phyloP scores from a whole-genome alignment of 2,329 filamentous ascomycete genomes.

The Claviceps africana region DNA sequence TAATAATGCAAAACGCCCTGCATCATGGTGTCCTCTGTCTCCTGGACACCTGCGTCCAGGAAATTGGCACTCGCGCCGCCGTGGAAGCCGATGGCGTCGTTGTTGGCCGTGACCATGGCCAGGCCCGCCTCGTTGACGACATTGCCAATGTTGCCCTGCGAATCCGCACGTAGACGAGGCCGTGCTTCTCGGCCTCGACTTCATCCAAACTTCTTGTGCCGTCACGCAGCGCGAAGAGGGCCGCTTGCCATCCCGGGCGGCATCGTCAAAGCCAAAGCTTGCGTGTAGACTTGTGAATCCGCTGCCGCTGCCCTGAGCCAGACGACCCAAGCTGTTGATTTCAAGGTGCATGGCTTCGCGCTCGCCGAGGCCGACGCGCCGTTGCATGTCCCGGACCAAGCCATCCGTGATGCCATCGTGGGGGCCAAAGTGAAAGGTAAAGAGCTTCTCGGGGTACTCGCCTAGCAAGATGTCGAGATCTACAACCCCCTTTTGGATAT shows the following conservation, averaged over 20 bases:
- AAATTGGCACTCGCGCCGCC: constrained; percentile 68
- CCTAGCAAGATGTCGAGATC: constrained; percentile 10
- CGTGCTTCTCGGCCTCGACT: constrained; percentile 35
- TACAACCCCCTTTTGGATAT: constrained; percentile 4
- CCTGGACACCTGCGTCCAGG: constrained; percentile 77
- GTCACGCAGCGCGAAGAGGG: constrained; percentile 25
- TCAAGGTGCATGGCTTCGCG: constrained; percentile 28
- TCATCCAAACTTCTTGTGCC: constrained; percentile 21
- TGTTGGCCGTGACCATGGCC: too few relatives aligned
- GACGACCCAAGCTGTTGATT: constrained; percentile 11
- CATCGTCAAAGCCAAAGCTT: constrained; percentile 33
- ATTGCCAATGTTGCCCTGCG: constrained; percentile 55
- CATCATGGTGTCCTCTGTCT: too few relatives aligned
- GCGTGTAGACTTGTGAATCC: constrained; percentile 22
- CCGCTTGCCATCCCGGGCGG: constrained; percentile 26
- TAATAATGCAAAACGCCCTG: constrained; percentile 60
- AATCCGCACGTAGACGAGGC: constrained; percentile 67
- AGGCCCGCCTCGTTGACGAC: constrained; percentile 81
- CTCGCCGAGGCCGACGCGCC: constrained; percentile 11
- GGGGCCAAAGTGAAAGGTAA: too few relatives aligned
- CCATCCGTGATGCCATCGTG: not conserved
- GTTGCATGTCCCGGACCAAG: not conserved
- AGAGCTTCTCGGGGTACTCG: too few relatives aligned
- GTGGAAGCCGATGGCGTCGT: constrained; percentile 55
- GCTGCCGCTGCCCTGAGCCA: constrained; percentile 3